These are phyloP conservation scores for Beauveria brongniartii DNA, from an alignment of 2,329 filamentous ascomycete genomes.

Conservation along the genomic window DNA sequence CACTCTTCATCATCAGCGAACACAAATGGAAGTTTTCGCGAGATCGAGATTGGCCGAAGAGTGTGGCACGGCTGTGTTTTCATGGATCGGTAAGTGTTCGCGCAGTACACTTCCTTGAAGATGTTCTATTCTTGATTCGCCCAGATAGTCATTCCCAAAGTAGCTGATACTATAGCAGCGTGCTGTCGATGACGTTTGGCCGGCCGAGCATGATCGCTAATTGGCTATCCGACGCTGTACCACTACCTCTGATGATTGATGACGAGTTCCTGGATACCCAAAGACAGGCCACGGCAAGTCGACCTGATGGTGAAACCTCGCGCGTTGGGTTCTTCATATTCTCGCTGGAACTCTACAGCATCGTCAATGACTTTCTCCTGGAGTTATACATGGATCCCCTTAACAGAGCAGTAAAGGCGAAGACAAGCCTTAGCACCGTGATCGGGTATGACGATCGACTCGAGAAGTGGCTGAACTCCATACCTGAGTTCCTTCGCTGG, in stretches of 20 bases:
- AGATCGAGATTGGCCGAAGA: constrained; percentile 7
- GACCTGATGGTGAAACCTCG: constrained; percentile 1
- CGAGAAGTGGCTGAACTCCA: constrained; percentile 4
- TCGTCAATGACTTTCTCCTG: constrained; percentile 9
- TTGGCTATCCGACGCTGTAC: background rate
- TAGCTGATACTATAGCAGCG: background rate
- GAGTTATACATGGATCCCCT: background rate
- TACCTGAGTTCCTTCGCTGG: constrained; percentile 8
- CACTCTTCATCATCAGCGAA: background rate
- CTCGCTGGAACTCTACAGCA: constrained; percentile 5
- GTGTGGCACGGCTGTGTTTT: constrained; percentile 14
- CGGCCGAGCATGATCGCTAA: constrained; percentile 12
- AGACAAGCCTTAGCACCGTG: background rate
- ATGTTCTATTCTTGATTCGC: background rate
- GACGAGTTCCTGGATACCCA: constrained; percentile 10
- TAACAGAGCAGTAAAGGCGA: background rate
- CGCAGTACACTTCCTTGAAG: background rate
- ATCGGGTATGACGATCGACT: constrained; percentile 1
- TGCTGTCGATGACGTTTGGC: constrained; percentile 12
- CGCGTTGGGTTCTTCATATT: constrained; percentile 5
- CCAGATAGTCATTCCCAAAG: background rate
- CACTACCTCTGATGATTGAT: constrained; percentile 12
- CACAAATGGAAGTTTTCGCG: background rate
- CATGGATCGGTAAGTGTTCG: constrained; percentile 8
- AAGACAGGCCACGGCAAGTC: background rate